These are phyloP conservation scores for Hygrocybe punicea DNA, from an alignment of 768 basidiomycete genomes.

Conservation along the genomic window DNA sequence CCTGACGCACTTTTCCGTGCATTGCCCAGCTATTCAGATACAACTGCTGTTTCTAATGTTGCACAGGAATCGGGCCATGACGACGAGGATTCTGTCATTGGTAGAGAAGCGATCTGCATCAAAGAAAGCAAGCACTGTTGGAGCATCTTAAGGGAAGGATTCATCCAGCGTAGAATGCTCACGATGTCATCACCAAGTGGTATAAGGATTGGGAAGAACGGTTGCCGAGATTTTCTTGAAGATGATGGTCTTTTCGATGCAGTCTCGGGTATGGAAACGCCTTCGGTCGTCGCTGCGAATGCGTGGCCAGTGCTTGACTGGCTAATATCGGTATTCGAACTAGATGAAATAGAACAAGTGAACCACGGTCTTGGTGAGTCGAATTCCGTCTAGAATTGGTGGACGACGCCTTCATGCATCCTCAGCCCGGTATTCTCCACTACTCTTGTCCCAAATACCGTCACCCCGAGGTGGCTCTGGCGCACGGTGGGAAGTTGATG, in stretches of 20 bases:
- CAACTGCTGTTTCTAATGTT: slow-evolving; percentile 14
- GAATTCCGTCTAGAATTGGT: neutral
- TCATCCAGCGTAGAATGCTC: slow-evolving; percentile 36
- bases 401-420: neutral
- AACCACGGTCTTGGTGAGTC: slow-evolving; percentile 31
- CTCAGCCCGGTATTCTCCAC: slow-evolving; percentile 42
- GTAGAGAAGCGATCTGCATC: slow-evolving; percentile 52
- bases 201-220: slow-evolving; percentile 37
- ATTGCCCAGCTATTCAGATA: slow-evolving; percentile 47
- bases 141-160: slow-evolving; percentile 56
- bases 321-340: slow-evolving; percentile 64
- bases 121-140: slow-evolving; percentile 55
- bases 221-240: slow-evolving; percentile 26
- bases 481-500: slow-evolving; percentile 54
- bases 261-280: neutral
- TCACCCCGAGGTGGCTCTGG: slow-evolving; percentile 45
- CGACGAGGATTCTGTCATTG: slow-evolving; percentile 56
- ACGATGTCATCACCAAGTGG: slow-evolving; percentile 15
- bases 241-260: slow-evolving; percentile 14
- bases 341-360: slow-evolving; percentile 49
- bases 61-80: slow-evolving; percentile 16
- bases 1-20: slow-evolving; percentile 52
- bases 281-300: slow-evolving; percentile 49
- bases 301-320: slow-evolving; percentile 74
- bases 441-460: slow-evolving; percentile 60